phyloP scores from a whole-genome alignment of 371 early-diverging fungal species.

The Phascolomyces articulosus region DNA sequence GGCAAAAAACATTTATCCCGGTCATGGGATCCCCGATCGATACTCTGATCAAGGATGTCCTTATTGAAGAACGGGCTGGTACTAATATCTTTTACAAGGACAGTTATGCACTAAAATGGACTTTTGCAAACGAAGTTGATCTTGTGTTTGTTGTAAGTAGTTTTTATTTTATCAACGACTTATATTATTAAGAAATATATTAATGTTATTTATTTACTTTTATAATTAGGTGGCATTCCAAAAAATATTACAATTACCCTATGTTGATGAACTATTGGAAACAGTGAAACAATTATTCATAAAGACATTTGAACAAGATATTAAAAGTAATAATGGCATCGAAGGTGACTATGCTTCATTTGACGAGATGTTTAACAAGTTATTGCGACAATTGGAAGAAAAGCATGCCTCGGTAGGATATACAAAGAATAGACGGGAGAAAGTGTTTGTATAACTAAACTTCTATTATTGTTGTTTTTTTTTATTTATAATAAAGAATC shows the following conservation, averaged over 20 bases:
- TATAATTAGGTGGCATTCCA: slow-evolving; percentile 82
- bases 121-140: slow-evolving; percentile 83
- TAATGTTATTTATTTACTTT: no score
- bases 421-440: no score
- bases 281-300: slow-evolving; percentile 59
- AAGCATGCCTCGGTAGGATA: slow-evolving; percentile 34
- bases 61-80: slow-evolving; percentile 78
- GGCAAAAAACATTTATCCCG: slow-evolving; percentile 70
- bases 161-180: slow-evolving; percentile 7
- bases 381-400: slow-evolving; percentile 45
- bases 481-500: slow-evolving; percentile 21
- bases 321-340: slow-evolving; percentile 18
- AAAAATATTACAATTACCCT: slow-evolving; percentile 83
- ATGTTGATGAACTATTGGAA: slow-evolving; percentile 85
- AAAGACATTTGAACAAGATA: slow-evolving; percentile 19
- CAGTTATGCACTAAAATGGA: slow-evolving; percentile 81
- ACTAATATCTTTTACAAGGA: slow-evolving; percentile 64
- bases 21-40: slow-evolving; percentile 69
- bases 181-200: no score
- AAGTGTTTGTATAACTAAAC: no score
- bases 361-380: slow-evolving; percentile 42
- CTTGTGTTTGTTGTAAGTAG: slow-evolving; percentile 82
- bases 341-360: slow-evolving; percentile 35
- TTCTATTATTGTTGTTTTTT: no score
- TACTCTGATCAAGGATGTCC: slow-evolving; percentile 73